Conservation (phyloP, 768 basidiomycete species). For the Hericium erinaceus region DNA sequence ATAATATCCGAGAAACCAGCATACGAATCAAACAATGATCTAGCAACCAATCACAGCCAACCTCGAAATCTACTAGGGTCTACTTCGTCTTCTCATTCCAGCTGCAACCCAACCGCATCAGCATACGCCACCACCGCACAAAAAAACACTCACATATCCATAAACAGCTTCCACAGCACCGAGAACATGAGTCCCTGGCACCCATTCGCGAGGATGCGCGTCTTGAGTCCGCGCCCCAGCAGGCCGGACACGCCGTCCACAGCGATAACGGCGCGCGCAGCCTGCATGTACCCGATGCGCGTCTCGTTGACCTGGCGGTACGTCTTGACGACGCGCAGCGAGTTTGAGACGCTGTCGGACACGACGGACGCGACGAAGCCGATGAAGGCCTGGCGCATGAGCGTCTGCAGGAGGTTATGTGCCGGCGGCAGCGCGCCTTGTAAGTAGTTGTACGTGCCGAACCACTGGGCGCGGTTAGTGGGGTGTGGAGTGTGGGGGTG, state of each 20-base stretch:
- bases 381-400: slow-evolving; percentile 79
- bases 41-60: too few species aligned
- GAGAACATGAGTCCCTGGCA: slow-evolving; percentile 88
- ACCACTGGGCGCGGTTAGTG: slow-evolving; percentile 44
- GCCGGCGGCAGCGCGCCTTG: slow-evolving; percentile 50
- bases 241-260: slow-evolving; percentile 72
- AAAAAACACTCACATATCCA: slow-evolving; percentile 63
- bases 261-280: slow-evolving; percentile 67
- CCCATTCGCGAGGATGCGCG: slow-evolving; percentile 83
- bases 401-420: slow-evolving; percentile 42
- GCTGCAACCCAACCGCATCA: neutral
- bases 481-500: neutral
- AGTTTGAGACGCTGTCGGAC: slow-evolving; percentile 84
- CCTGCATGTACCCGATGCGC: slow-evolving; percentile 68
- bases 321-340: slow-evolving; percentile 88
- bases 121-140: neutral
- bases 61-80: neutral
- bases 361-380: slow-evolving; percentile 82
- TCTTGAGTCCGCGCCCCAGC: slow-evolving; percentile 85
- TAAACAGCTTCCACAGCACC: slow-evolving; percentile 83
- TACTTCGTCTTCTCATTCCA: slow-evolving; percentile 10
- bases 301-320: slow-evolving; percentile 87
- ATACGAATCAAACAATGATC: too few species aligned
- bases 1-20: too few species aligned
- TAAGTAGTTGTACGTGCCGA: slow-evolving; percentile 79